Conservation (phyloP, 2,329 filamentous ascomycete genomes). For the Aspergillus latus region DNA sequence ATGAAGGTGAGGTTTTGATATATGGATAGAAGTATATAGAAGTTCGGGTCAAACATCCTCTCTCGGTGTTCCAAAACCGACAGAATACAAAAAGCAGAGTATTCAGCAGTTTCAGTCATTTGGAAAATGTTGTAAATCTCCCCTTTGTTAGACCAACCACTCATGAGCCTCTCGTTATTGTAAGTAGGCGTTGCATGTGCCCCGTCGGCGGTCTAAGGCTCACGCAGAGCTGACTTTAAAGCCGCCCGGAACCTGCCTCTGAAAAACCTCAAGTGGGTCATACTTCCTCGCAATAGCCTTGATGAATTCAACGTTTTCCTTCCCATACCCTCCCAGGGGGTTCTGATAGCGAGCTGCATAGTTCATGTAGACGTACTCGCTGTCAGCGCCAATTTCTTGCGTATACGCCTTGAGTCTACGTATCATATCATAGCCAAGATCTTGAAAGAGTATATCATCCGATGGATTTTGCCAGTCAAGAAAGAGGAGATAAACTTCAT, state of each 20-base stretch:
- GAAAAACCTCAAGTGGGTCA: constrained; percentile 6
- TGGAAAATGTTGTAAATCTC: no score
- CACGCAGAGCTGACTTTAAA: constrained; percentile 1
- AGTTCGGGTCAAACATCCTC: neutral
- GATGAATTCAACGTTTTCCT: neutral
- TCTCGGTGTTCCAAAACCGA: no score
- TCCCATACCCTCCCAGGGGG: constrained; percentile 5
- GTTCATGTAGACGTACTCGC: constrained; percentile 10
- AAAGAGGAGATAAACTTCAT: neutral
- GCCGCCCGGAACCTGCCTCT: neutral
- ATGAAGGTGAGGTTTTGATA: constrained; percentile 19
- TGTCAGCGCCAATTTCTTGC: neutral
- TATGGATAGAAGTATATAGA: neutral
- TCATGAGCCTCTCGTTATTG: no score
- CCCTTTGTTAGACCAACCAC: no score
- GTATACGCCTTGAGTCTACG: neutral
- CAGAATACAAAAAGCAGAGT: no score
- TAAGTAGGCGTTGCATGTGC: no score
- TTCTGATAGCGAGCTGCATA: constrained; percentile 3
- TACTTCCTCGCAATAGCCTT: neutral
- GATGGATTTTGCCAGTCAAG: neutral
- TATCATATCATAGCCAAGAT: neutral
- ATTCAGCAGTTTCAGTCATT: no score
- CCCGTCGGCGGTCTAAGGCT: no score
- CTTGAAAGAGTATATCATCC: neutral